Percentiles rank a stretch among this genome's conserved stretches.
These are phyloP conservation scores for Saccharomycopsis malanga DNA, from an alignment of 805 yeast genomes.

Conservation along the genomic window DNA sequence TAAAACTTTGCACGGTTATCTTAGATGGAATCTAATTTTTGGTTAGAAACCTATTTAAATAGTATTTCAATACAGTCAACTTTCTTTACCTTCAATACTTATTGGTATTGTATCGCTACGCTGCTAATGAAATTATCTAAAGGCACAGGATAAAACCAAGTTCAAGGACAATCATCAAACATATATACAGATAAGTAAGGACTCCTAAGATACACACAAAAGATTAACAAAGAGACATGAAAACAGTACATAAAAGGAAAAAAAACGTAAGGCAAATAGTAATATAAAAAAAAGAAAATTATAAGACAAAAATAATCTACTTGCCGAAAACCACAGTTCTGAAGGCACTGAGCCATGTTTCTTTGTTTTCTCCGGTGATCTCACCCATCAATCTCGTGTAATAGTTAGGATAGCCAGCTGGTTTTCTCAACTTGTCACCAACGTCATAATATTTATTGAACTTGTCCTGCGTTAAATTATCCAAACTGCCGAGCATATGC, in stretches of 20 bases:
- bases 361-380: constrained; percentile 64
- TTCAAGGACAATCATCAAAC: no score
- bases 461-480: constrained; percentile 15
- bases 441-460: constrained; percentile 48
- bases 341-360: constrained; percentile 55
- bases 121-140: no score
- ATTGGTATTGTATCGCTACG: no score
- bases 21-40: no score
- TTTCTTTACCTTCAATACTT: no score
- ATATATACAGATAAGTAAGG: no score
- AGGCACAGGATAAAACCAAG: no score
- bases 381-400: constrained; percentile 66
- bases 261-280: background rate
- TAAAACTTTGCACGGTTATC: no score
- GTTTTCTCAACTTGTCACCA: constrained; percentile 59
- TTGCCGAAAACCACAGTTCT: constrained; percentile 74
- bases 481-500: constrained; percentile 37
- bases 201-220: no score
- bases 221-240: background rate
- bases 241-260: background rate
- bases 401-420: constrained; percentile 81
- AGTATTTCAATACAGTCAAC: no score
- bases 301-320: constrained; percentile 26
- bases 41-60: background rate
- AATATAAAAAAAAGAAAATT: background rate